These are phyloP conservation scores for Candida ponderosae DNA, from an alignment of 805 yeast species.

Conservation along the genomic window DNA sequence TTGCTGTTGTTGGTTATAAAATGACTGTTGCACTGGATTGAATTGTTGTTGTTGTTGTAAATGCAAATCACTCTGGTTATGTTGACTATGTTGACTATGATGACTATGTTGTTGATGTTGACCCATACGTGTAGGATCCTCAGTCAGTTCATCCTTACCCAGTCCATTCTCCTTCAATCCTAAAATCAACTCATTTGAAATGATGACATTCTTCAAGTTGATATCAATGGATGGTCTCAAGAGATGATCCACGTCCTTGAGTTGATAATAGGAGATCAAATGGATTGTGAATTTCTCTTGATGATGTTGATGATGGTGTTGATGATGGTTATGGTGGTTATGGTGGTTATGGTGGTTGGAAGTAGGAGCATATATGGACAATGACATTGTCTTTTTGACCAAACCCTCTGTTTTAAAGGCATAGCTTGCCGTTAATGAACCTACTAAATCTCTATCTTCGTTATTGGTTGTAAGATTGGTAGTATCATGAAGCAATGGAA, in stretches of 20 bases:
- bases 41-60: conserved; percentile 1
- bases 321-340: conserved; percentile 9
- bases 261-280: conserved; percentile 69
- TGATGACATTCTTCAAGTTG: conserved; percentile 37
- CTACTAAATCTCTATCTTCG: conserved; percentile 35
- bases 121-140: conserved; percentile 15
- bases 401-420: conserved; percentile 67
- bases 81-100: conserved; percentile 35
- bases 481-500: not conserved
- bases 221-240: conserved; percentile 49
- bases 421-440: conserved; percentile 51
- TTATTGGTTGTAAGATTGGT: not conserved
- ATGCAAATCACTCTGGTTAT: too few relatives aligned
- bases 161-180: conserved; percentile 52
- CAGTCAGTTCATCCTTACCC: conserved; percentile 38
- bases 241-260: conserved; percentile 65
- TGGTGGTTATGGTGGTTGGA: conserved; percentile 14
- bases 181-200: conserved; percentile 41
- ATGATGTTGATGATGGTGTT: conserved; percentile 14
- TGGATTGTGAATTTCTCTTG: conserved; percentile 44
- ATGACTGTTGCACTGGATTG: not conserved
- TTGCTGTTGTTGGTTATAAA: conserved; percentile 4
- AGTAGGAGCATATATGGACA: conserved; percentile 11
- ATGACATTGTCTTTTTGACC: conserved; percentile 73
- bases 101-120: conserved; percentile 9